Conservation (phyloP, 441 rosid species). For the Omphalea diandra region DNA sequence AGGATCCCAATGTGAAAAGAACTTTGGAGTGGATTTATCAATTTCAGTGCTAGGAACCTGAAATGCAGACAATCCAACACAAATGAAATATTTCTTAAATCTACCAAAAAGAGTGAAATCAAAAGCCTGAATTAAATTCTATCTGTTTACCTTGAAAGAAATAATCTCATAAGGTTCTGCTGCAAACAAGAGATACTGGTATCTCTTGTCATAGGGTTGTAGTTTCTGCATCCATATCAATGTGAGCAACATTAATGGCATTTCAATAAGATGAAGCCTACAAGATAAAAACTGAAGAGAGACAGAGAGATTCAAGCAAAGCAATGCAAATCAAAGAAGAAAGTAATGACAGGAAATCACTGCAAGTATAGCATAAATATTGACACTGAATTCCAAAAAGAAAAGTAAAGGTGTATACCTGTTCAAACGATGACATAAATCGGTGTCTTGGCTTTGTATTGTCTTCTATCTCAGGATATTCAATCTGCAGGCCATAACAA, state of each 20-base stretch:
- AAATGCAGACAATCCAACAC: slow-evolving; percentile 9
- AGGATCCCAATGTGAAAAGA: slow-evolving; percentile 98
- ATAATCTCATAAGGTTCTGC: slow-evolving; percentile 97
- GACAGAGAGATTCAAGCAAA: neutral
- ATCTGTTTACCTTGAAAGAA: slow-evolving; percentile 77
- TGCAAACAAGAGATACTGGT: slow-evolving; percentile 84
- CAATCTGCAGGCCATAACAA: too few species aligned
- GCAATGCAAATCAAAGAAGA: neutral
- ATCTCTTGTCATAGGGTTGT: slow-evolving; percentile 82
- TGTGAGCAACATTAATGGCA: slow-evolving; percentile 5
- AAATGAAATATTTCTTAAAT: slow-evolving; percentile 1
- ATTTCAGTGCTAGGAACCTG: slow-evolving; percentile 99
- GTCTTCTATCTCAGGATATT: slow-evolving; percentile 97
- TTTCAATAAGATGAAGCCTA: neutral
- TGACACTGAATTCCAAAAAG: neutral
- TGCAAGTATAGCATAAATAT: slow-evolving; percentile 3
- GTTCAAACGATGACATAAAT: slow-evolving; percentile 94
- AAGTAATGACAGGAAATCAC: too few species aligned
- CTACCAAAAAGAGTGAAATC: slow-evolving; percentile 3
- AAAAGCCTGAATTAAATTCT: neutral
- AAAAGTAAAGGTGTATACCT: slow-evolving; percentile 40
- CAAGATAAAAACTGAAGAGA: neutral
- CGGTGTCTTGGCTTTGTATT: slow-evolving; percentile 82
- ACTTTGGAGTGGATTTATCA: slow-evolving; percentile 94
- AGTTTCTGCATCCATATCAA: slow-evolving; percentile 53